Evolutionary conservation across 176 grass and related monocot genomes (phyloP).

Genomic region (Echinochloa phyllopogon): DNA sequence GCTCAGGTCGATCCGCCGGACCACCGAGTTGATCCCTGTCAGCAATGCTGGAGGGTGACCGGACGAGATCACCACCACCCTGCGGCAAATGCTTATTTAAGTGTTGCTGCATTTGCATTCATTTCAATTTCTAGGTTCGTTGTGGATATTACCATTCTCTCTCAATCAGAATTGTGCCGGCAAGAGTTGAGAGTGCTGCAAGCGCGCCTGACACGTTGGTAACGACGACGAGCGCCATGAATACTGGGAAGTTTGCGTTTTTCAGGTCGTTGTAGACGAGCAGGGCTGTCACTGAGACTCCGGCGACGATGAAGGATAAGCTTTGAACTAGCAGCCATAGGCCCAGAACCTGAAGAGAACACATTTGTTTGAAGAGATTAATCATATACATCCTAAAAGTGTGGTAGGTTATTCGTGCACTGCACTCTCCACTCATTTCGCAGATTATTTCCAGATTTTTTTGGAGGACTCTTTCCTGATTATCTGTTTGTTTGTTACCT

Average conservation of each 20-base stretch:
- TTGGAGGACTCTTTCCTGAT: too few species aligned
- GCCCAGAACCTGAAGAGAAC: conserved; percentile 55
- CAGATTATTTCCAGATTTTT: too few species aligned
- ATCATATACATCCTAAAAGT: not conserved
- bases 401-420: not conserved
- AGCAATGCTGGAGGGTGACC: conserved; percentile 50
- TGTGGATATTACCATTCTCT: conserved; percentile 83
- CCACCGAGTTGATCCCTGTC: conserved; percentile 84
- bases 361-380: not conserved
- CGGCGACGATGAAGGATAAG: conserved; percentile 74
- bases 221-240: conserved; percentile 61
- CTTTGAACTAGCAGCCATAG: conserved; percentile 74
- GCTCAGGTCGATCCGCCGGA: conserved; percentile 86
- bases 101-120: not conserved
- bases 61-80: conserved; percentile 87
- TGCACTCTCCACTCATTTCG: too few species aligned
- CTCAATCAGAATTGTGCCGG: conserved; percentile 88
- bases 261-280: conserved; percentile 56
- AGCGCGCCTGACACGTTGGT: conserved; percentile 81
- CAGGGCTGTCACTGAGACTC: conserved; percentile 58
- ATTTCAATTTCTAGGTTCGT: not conserved
- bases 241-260: conserved; percentile 41
- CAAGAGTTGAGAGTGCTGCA: conserved; percentile 80
- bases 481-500: too few species aligned
- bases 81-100: conserved; percentile 5